Base-by-base conservation (phyloP, 2,329 filamentous ascomycete species). In the Aspergillus novoparasiticus region DNA sequence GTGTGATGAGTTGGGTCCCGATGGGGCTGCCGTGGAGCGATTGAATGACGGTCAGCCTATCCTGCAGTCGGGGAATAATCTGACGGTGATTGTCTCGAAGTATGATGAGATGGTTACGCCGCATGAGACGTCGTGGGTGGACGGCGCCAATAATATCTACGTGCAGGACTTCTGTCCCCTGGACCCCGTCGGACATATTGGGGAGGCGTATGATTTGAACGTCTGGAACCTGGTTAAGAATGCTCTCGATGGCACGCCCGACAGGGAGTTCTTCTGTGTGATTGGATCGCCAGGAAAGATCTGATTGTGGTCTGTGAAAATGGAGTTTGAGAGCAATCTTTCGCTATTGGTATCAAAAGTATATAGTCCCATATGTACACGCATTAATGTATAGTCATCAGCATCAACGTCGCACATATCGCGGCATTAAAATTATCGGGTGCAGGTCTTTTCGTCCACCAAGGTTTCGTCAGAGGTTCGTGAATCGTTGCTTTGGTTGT, bases 211-310 rank as follows among this genome's bases (percentile, higher is more conserved):
- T 67, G 76, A 79, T 64, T 48, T 72, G 64, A 78, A 78, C 63
- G 75, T 78, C 12, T 78, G 76, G 76, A 75, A 78, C 60, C 54
- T 78, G 70, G 76, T 79, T 14, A 72, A 72, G 64, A 78, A 78
- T 61, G 76, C 73, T 19, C 57, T 79, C 60, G 71, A 76, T 55
- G 69, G 66, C 11, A 71, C 69, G 11, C 72, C 72, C 12, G 32
- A 71, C 23, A 60, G 71, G 30, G 46, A 69, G 51, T 76, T 77
- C 57, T 8, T 68, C 10, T 77, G 75, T 63, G 32, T 73, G 51
- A 9, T 71, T 43, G 74, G 74, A 2, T 72, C 73, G 1, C 73
- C 74, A 1, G 72, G 73, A n/a, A 75, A 69, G 57, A 9, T 11
- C 39, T 48, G 34, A 48, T 26, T 28, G 23, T 21, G 10, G 28